These are phyloP conservation scores for Funneliformis geosporum DNA, from an alignment of 192 early-diverging fungal genomes.

Conservation along the genomic window DNA sequence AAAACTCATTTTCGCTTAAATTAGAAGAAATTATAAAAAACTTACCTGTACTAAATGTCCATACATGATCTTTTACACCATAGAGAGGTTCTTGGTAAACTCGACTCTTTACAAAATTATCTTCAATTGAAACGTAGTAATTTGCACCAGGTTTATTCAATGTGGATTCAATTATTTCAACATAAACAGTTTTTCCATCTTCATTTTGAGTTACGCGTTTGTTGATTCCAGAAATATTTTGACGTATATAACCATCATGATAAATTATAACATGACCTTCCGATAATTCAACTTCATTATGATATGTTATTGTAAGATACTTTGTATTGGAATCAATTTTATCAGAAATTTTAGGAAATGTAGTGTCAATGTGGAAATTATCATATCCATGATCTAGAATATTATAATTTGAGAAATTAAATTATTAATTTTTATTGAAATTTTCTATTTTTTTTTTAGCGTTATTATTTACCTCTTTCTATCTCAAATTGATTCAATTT, in stretches of 20 bases:
- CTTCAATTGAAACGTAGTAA: neutral
- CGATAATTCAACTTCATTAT: no score
- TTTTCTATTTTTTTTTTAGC: neutral
- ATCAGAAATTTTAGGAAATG: neutral
- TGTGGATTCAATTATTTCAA: no score
- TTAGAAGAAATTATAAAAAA: neutral
- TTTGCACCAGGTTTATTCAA: no score
- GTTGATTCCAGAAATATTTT: no score
- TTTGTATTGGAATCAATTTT: no score
- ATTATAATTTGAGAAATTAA: no score
- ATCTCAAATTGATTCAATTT: neutral
- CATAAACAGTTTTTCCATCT: no score
- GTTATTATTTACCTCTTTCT: neutral
- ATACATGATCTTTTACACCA: neutral
- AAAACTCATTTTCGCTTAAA: no score
- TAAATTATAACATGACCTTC: no score
- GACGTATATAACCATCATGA: no score
- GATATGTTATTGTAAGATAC: no score
- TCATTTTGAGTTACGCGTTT: no score
- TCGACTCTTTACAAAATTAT: neutral
- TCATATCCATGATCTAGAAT: neutral
- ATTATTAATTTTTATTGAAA: neutral
- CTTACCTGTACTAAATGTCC: neutral
- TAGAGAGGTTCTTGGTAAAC: neutral
- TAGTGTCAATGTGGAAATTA: neutral